Conservation (phyloP, 1,139 yeast species). For the Suhomyces choctaworum region DNA sequence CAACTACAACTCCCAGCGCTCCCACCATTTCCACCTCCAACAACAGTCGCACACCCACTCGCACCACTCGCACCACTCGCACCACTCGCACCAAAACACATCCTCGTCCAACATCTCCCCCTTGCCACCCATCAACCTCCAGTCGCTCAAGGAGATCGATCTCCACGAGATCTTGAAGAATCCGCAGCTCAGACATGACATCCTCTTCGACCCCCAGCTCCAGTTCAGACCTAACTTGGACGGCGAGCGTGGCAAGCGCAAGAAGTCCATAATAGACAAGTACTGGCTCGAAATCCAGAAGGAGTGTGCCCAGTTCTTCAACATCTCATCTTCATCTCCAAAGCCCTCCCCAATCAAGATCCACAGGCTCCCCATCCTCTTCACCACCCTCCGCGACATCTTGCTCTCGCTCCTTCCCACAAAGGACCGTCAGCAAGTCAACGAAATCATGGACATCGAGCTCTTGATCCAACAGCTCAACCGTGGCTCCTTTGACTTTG, state of each 20-base stretch:
- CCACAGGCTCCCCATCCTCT: constrained; percentile 64
- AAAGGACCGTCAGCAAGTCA: constrained; percentile 69
- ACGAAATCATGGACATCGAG: constrained; percentile 76
- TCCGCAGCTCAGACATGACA: constrained; percentile 91
- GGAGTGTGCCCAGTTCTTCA: constrained; percentile 54
- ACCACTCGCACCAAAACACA: constrained; percentile 16
- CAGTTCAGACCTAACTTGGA: constrained; percentile 91
- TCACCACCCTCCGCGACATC: constrained; percentile 76
- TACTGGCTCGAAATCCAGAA: constrained; percentile 79
- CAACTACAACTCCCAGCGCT: constrained; percentile 30
- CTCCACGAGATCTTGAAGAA: constrained; percentile 85
- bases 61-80: constrained; percentile 10
- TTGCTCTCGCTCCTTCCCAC: constrained; percentile 73
- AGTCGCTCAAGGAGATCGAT: constrained; percentile 82
- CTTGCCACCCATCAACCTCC: constrained; percentile 85
- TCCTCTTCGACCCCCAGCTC: constrained; percentile 86
- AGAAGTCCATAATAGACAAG: constrained; percentile 71
- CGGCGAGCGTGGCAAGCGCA: constrained; percentile 84
- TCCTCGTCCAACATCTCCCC: constrained; percentile 28
- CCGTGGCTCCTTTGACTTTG: constrained; percentile 68
- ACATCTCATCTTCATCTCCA: constrained; percentile 6
- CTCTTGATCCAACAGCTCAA: constrained; percentile 73
- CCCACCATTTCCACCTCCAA: constrained; percentile 19
- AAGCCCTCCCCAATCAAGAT: constrained; percentile 24
- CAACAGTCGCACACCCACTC: constrained; percentile 15